A percentile compares a stretch with the other conserved stretches of the same genome.
Evolutionary conservation across 1,284 basidiomycete genomes (phyloP).

Genomic region (Rhodotorula sp.): DNA sequence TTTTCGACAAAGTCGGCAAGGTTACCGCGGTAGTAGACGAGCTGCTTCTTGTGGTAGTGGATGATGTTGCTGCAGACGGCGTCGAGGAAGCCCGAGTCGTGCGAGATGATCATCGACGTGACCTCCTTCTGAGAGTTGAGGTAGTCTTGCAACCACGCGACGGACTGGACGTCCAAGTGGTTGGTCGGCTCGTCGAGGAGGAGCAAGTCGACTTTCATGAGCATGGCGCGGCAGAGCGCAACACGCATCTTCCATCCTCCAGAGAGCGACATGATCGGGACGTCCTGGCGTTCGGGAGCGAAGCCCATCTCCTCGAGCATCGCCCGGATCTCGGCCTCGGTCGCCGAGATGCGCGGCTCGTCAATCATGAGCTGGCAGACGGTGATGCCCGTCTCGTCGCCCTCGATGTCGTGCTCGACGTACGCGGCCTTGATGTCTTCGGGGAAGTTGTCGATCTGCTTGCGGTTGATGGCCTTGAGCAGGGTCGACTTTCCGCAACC

Average conservation of each 20-base stretch:
- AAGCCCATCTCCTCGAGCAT: constrained; percentile 88
- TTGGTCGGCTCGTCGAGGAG: constrained; percentile 92
- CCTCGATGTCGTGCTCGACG: constrained; percentile 49
- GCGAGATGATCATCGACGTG: constrained; percentile 93
- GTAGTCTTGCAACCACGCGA: constrained; percentile 91
- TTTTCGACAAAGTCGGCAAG: constrained; percentile 81
- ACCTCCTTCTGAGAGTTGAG: constrained; percentile 74
- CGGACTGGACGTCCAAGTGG: constrained; percentile 85
- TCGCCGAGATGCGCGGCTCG: constrained; percentile 45
- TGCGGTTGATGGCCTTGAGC: constrained; percentile 75
- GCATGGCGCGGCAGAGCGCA: constrained; percentile 68
- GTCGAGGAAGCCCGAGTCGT: constrained; percentile 97
- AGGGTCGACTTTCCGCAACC: constrained; percentile 96
- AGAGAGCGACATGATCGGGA: constrained; percentile 83
- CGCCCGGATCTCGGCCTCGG: constrained; percentile 63
- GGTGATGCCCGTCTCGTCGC: constrained; percentile 45
- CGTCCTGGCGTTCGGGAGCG: constrained; percentile 77
- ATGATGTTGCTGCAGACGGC: constrained; percentile 97
- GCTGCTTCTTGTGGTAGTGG: constrained; percentile 92
- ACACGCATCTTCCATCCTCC: constrained; percentile 96
- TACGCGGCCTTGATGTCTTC: constrained; percentile 46
- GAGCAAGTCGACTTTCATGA: constrained; percentile 91
- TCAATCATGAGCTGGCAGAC: constrained; percentile 45
- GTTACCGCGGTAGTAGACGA: constrained; percentile 94
- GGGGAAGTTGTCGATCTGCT: constrained; percentile 49